phyloP scores from a whole-genome alignment of 192 early-diverging fungal genomes.

The Linderina pennispora region DNA sequence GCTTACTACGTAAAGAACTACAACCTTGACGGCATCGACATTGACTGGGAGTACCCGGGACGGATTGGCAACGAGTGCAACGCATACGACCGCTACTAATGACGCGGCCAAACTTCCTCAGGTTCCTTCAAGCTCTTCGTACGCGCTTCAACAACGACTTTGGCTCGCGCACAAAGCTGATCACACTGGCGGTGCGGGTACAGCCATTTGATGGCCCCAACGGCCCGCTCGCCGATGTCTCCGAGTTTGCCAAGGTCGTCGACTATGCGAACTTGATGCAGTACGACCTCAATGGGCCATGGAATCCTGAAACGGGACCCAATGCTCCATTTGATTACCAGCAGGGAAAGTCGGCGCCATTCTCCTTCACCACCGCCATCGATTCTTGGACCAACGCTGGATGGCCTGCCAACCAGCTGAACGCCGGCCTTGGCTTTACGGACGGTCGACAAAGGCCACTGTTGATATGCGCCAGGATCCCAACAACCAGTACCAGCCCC shows the following conservation, averaged over 20 bases:
- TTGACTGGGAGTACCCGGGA: constrained; percentile 70
- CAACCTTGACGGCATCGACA: constrained; percentile 64
- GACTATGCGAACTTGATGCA: constrained; percentile 65
- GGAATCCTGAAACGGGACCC: constrained; percentile 50
- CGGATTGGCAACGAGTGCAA: constrained; percentile 33
- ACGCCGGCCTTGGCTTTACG: constrained; percentile 57
- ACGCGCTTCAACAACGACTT: constrained; percentile 39
- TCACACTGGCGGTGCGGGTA: constrained; percentile 56
- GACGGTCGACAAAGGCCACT: constrained; percentile 41
- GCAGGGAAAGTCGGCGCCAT: constrained; percentile 13
- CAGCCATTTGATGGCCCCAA: constrained; percentile 48
- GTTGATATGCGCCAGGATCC: constrained; percentile 22
- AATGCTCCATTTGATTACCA: constrained; percentile 51
- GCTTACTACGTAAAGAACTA: constrained; percentile 42
- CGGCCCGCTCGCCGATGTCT: constrained; percentile 45
- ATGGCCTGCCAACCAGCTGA: constrained; percentile 56
- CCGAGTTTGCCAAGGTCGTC: constrained; percentile 54
- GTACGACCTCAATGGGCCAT: constrained; percentile 56
- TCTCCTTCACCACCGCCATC: constrained; percentile 47
- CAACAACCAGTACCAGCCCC: constrained; percentile 21
- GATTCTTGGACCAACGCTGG: constrained; percentile 52
- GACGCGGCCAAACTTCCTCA: constrained; percentile 60
- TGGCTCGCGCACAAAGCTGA: constrained; percentile 38
- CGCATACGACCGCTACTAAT: constrained; percentile 33
- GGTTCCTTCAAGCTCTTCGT: constrained; percentile 55